Percentiles rank a stretch among this genome's conserved stretches.
Conservation (phyloP, 108 stramenopile genomes). For the Fragilariopsis cylindrus region DNA sequence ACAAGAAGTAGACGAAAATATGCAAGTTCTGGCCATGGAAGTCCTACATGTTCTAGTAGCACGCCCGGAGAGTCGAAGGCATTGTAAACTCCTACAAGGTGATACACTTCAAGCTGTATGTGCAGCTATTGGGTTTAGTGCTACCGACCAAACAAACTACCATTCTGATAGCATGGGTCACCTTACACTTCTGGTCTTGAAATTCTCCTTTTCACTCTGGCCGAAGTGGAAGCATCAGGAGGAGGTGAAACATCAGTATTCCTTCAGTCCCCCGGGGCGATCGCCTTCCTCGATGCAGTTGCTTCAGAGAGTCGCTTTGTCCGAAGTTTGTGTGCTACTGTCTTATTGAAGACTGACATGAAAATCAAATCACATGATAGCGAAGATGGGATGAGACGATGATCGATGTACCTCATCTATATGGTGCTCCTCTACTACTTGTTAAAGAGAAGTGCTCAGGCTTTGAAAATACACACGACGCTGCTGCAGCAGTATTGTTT, state of each 20-base stretch:
- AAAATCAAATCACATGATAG: conserved; percentile 31
- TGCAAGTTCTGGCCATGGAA: conserved; percentile 50
- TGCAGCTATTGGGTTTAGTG: conserved; percentile 36
- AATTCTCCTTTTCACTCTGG: conserved; percentile 45
- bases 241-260: conserved; percentile 22
- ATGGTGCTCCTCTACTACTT: conserved; percentile 49
- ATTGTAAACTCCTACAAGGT: conserved; percentile 27
- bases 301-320: conserved; percentile 45
- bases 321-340: conserved; percentile 46
- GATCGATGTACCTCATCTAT: conserved; percentile 41
- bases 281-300: conserved; percentile 46
- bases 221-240: conserved; percentile 39
- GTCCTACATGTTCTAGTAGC: conserved; percentile 49
- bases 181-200: conserved; percentile 53
- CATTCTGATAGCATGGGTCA: conserved; percentile 24
- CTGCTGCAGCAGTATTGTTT: conserved; percentile 54
- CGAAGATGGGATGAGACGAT: conserved; percentile 13
- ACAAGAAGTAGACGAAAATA: conserved; percentile 14
- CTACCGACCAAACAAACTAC: conserved; percentile 28
- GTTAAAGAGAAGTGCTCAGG: conserved; percentile 47
- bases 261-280: conserved; percentile 37
- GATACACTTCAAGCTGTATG: conserved; percentile 41
- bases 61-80: conserved; percentile 23
- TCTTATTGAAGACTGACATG: conserved; percentile 46
- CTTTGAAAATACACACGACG: conserved; percentile 44